Evolutionary conservation across 1,284 basidiomycete genomes (phyloP), one percentile per base, ranked within the genome.

Genomic region (Fomitiporia mediterranea): DNA sequence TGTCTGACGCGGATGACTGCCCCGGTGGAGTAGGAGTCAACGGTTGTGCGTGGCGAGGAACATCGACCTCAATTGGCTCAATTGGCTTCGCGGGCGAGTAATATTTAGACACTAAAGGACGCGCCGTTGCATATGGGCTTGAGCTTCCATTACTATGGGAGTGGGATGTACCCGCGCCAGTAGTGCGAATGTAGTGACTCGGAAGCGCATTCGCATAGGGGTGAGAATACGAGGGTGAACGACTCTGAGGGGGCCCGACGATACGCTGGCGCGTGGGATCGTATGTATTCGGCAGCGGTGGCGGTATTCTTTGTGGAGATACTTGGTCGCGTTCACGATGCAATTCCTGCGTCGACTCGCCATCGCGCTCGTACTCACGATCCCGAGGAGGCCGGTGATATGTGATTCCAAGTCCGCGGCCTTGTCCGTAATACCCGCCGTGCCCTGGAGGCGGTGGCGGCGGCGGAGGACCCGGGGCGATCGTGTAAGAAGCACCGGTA

Each of bases 191-290:
- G 5, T 40, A 23, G 23, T 49, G 46, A 23, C 40, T n/a, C 7
- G 50, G 50, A 0, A 25, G 28, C 9, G 34, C 55, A 32, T 52
- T 51, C 28, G 50, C 56, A 53, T 57, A 53, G 7, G 56, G 51
- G 49, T 57, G 50, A 4, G 42, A 23, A 42, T 40, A 35, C 19
- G 56, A 53, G 11, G 56, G 42, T 6, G 53, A 53, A 8, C 43
- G 35, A 5, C 32, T 27, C 34, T 42, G 34, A 38, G 44, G 39
- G 43, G 30, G 25, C 11, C 30, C 50, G 21, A 40, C 15, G 21
- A 30, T 25, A 17, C 51, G 43, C 2, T 30, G 30, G 7, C 19
- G 17, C 8, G 56, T 30, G 17, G 50, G 56, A 9, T 57, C 56
- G 17, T 27, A 57, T 15, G 56, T 47, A 21, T 53, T 57, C 8